These are phyloP conservation scores for Hibiscus trionum DNA, from an alignment of 345 rosid species.

Conservation along the genomic window DNA sequence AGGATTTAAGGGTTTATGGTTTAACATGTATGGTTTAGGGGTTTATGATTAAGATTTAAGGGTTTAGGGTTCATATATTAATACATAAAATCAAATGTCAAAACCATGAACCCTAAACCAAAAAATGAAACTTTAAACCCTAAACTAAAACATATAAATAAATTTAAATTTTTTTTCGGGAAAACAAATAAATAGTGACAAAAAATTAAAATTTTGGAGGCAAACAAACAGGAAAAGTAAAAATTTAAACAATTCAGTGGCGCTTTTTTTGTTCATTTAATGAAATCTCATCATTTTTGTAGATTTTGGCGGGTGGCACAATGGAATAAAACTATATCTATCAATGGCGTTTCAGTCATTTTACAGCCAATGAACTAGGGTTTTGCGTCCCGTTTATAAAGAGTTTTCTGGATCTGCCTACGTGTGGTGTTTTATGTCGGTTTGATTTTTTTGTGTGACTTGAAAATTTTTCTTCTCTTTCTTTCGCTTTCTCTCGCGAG, in stretches of 20 bases:
- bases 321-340: constrained; percentile 5
- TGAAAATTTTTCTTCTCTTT: background rate
- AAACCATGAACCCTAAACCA: too few relatives aligned
- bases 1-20: too few relatives aligned
- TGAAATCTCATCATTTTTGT: background rate
- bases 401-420: constrained; percentile 23
- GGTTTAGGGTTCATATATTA: too few relatives aligned
- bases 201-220: constrained; percentile 12
- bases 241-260: constrained; percentile 12
- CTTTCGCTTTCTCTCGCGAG: background rate
- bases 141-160: too few relatives aligned
- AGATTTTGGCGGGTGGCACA: constrained; percentile 29
- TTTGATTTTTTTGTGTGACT: background rate
- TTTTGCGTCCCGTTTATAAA: constrained; percentile 24
- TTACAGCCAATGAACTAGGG: constrained; percentile 22
- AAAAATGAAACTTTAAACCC: too few relatives aligned
- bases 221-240: background rate
- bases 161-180: background rate
- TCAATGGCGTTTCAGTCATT: constrained; percentile 24
- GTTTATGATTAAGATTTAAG: too few relatives aligned
- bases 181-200: background rate
- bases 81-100: too few relatives aligned
- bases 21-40: too few relatives aligned
- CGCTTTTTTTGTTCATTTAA: constrained; percentile 14
- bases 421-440: constrained; percentile 28